phyloP scores from a whole-genome alignment of 129 eudicot species.

The Tanacetum coccineum region DNA sequence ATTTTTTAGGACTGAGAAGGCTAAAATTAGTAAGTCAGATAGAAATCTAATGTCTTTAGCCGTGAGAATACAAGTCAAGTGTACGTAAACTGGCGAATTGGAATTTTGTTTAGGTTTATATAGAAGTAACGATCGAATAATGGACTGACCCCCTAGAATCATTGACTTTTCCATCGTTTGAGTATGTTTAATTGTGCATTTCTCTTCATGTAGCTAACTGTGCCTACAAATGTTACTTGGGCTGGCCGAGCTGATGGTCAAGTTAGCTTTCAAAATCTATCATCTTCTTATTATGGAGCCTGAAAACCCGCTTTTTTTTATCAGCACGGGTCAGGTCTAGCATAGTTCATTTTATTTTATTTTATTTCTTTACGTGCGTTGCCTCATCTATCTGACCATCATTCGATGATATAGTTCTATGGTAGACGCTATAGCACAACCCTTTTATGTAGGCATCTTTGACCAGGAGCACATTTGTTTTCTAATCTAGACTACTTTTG shows the following conservation, averaged over 20 bases:
- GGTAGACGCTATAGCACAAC: background rate
- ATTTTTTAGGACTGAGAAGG: background rate
- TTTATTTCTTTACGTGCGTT: background rate
- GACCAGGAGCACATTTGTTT: background rate
- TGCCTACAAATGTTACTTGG: background rate
- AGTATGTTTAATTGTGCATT: slow-evolving; percentile 1
- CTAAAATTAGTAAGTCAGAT: no score
- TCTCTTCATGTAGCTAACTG: background rate
- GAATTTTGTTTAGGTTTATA: background rate
- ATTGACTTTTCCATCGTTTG: background rate
- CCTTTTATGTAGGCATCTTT: background rate
- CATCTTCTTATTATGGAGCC: background rate
- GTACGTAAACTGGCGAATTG: background rate
- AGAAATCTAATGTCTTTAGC: background rate
- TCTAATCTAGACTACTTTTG: background rate
- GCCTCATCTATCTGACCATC: background rate
- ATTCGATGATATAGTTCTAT: background rate
- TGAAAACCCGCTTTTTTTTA: background rate
- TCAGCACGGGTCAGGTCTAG: background rate
- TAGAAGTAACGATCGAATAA: background rate
- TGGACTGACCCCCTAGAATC: background rate
- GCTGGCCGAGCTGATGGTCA: background rate
- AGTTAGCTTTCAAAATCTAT: background rate
- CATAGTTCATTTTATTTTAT: background rate
- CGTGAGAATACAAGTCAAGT: background rate